Evolutionary conservation across 306 rosid species (phyloP).

Genomic region (Parietaria judaica): DNA sequence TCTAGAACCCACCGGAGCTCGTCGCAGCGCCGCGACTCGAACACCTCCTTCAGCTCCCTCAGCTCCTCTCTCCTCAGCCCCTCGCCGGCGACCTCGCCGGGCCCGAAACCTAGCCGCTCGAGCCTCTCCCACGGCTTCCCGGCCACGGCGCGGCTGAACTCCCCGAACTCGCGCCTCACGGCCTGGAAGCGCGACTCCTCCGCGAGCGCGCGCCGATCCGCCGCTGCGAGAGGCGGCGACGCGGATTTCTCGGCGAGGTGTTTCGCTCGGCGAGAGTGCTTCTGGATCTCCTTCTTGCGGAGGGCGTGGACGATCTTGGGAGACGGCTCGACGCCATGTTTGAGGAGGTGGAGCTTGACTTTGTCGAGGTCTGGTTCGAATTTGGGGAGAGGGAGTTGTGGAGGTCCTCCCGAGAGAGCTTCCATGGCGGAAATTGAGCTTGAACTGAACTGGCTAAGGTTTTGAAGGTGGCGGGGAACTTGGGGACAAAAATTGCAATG

Average conservation of each 20-base stretch:
- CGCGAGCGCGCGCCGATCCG: conserved; percentile 32
- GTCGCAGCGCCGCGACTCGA: conserved; percentile 52
- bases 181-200: conserved; percentile 51
- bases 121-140: conserved; percentile 81
- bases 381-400: conserved; percentile 26
- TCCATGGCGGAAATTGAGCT: conserved; percentile 37
- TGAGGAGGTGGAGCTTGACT: conserved; percentile 46
- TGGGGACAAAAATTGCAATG: no score
- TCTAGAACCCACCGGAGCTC: conserved; percentile 68
- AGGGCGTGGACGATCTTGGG: conserved; percentile 73
- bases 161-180: conserved; percentile 45
- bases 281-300: conserved; percentile 78
- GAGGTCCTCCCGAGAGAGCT: conserved; percentile 28
- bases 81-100: conserved; percentile 29
- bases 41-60: conserved; percentile 49
- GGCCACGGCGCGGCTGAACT: conserved; percentile 41
- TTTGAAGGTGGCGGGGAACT: not conserved
- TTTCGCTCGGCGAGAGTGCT: conserved; percentile 56
- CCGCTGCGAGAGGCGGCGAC: conserved; percentile 32
- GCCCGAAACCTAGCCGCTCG: conserved; percentile 15
- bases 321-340: conserved; percentile 49
- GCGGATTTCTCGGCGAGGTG: conserved; percentile 21
- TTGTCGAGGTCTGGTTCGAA: conserved; percentile 58
- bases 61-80: conserved; percentile 61
- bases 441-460: conserved; percentile 6